These are phyloP conservation scores for Apiotrichum mycotoxinovorans DNA, from an alignment of 1,284 basidiomycete genomes.

Conservation along the genomic window DNA sequence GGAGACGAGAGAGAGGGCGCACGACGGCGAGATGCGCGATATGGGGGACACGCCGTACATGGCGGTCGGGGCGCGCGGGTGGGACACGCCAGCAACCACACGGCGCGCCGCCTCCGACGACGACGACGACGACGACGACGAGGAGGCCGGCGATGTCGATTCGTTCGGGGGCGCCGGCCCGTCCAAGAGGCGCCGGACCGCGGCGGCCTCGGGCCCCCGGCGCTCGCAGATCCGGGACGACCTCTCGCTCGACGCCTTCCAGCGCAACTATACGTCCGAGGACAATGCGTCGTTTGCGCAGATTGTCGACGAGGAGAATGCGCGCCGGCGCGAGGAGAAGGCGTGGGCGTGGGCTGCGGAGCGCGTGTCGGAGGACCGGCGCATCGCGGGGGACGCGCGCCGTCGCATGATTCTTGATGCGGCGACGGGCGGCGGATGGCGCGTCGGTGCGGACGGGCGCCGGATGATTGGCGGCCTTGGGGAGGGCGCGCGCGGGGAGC, in stretches of 20 bases:
- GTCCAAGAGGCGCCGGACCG: not conserved
- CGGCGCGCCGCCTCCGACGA: constrained; percentile 12
- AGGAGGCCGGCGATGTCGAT: constrained; percentile 9
- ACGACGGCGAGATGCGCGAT: constrained; percentile 5
- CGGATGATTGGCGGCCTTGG: constrained; percentile 39
- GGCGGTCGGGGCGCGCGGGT: constrained; percentile 41
- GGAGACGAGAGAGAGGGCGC: constrained; percentile 5
- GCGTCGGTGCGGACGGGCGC: constrained; percentile 37
- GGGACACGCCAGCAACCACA: constrained; percentile 37
- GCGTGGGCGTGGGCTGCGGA: constrained; percentile 91
- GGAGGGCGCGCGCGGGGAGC: constrained; percentile 32
- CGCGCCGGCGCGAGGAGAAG: constrained; percentile 65
- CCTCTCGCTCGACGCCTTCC: constrained; percentile 75
- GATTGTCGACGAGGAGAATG: constrained; percentile 83
- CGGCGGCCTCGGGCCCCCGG: not conserved
- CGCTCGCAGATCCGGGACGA: constrained; percentile 41
- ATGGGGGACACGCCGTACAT: constrained; percentile 19
- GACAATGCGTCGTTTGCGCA: constrained; percentile 92
- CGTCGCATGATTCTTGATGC: constrained; percentile 47
- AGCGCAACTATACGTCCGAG: constrained; percentile 85
- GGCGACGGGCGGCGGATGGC: constrained; percentile 35
- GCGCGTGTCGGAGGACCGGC: constrained; percentile 60
- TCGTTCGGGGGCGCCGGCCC: constrained; percentile 11
- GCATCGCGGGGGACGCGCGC: constrained; percentile 49
- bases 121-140: too few relatives aligned